Conservation (phyloP, 2,329 filamentous ascomycete genomes). For the Iodosphaeria phyllophila region DNA sequence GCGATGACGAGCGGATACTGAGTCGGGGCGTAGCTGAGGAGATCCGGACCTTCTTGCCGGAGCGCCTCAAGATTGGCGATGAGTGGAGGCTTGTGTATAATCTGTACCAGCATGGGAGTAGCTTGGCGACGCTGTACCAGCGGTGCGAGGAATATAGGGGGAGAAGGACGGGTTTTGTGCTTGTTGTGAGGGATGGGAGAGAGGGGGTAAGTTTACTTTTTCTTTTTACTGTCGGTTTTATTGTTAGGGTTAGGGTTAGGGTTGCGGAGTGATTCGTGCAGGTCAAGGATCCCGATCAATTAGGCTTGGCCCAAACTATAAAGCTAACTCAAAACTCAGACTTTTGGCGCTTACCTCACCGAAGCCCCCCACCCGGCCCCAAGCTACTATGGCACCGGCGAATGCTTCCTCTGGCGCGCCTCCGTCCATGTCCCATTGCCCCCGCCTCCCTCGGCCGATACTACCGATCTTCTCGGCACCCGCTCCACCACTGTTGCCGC, state of each 20-base stretch:
- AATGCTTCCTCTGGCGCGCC: slow-evolving; percentile 84
- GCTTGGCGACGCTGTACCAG: slow-evolving; percentile 70
- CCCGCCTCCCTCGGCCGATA: slow-evolving; percentile 44
- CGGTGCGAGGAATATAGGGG: slow-evolving; percentile 49
- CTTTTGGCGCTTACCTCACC: slow-evolving; percentile 88
- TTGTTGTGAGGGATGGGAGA: slow-evolving; percentile 64
- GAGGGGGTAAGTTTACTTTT: slow-evolving; percentile 40
- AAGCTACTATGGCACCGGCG: slow-evolving; percentile 88
- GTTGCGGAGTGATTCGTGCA: not conserved
- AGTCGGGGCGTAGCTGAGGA: slow-evolving; percentile 68
- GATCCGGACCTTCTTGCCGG: slow-evolving; percentile 73
- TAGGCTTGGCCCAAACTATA: not conserved
- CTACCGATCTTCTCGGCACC: slow-evolving; percentile 20
- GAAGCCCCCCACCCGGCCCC: slow-evolving; percentile 65
- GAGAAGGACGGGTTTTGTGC: slow-evolving; percentile 67
- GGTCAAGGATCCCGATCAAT: slow-evolving; percentile 2
- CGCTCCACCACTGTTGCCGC: slow-evolving; percentile 23
- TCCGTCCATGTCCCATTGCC: slow-evolving; percentile 48
- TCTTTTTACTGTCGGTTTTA: not conserved
- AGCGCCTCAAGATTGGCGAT: slow-evolving; percentile 71
- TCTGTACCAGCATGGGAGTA: slow-evolving; percentile 80
- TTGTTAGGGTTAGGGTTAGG: not conserved
- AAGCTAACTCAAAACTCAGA: slow-evolving; percentile 20
- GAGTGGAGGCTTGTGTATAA: slow-evolving; percentile 79
- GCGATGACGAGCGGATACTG: slow-evolving; percentile 44